Percentiles rank a stretch among this genome's conserved stretches.
These are phyloP conservation scores for Pythium aristosporum DNA, from an alignment of 352 stramenopile genomes.

Conservation along the genomic window DNA sequence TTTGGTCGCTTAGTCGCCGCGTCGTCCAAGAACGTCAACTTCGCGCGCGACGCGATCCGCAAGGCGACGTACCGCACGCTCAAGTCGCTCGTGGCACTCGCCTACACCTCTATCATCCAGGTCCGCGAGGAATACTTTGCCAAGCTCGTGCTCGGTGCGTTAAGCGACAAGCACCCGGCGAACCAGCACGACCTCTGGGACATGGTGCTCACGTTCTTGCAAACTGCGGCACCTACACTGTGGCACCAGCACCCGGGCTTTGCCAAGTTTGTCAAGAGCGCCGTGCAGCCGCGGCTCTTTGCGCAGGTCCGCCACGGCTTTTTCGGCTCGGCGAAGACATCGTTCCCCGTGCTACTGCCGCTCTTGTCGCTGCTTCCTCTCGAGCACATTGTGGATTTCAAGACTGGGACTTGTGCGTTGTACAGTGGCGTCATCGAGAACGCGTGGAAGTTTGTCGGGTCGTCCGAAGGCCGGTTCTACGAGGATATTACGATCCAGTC, in stretches of 20 bases:
- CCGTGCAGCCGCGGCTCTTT: slow-evolving; percentile 65
- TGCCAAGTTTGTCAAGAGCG: slow-evolving; percentile 59
- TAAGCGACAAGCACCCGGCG: slow-evolving; percentile 65
- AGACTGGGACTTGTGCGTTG: slow-evolving; percentile 39
- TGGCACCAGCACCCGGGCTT: slow-evolving; percentile 47
- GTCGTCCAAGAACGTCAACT: slow-evolving; percentile 76
- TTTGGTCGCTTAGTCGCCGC: slow-evolving; percentile 55
- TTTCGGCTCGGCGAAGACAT: slow-evolving; percentile 63
- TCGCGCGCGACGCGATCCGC: slow-evolving; percentile 65
- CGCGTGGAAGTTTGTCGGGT: slow-evolving; percentile 69
- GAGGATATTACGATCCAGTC: slow-evolving; percentile 56
- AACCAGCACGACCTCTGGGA: slow-evolving; percentile 81
- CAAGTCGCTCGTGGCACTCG: slow-evolving; percentile 44
- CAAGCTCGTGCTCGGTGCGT: slow-evolving; percentile 61
- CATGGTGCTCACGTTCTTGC: slow-evolving; percentile 68
- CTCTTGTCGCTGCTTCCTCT: slow-evolving; percentile 76
- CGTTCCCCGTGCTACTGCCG: slow-evolving; percentile 68
- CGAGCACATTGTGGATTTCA: slow-evolving; percentile 44
- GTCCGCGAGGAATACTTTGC: slow-evolving; percentile 58
- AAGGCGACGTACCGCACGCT: slow-evolving; percentile 63
- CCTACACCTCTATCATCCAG: slow-evolving; percentile 39
- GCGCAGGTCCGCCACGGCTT: slow-evolving; percentile 77
- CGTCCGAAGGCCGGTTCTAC: slow-evolving; percentile 46
- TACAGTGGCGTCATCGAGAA: slow-evolving; percentile 70
- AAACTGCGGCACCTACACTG: slow-evolving; percentile 40